Base-by-base conservation (phyloP, 768 basidiomycete species). In the Tricholoma sp. region DNA sequence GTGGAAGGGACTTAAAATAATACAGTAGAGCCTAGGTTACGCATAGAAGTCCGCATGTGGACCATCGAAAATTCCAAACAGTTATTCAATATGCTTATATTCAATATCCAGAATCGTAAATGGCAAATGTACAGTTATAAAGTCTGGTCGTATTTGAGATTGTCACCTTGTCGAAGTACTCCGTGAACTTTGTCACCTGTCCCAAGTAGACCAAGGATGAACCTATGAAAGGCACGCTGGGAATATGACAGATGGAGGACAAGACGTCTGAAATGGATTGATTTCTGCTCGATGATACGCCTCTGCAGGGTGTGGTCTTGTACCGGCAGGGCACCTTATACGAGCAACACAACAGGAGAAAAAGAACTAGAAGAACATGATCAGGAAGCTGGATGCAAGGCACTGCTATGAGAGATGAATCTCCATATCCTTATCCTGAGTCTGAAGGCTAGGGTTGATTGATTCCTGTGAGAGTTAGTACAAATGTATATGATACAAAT, bases 271-370 rank as follows among this genome's bases (percentile, higher is more conserved):
- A 24, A 24, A 45, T 52, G 57, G 44, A 59, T 76, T 62, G 48
- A 73, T 89, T 37, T 89, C 63, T 80, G 88, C 86, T 86, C 84
- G 82, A 85, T 75, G 69, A 89, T 89, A 89, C 88, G 84, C 88
- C 86, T 71, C 65, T 65, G 68, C 77, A 79, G 80, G 80, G 75
- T 79, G 78, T 73, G 72, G 64, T 64, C 77, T 88, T 76, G 66
- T 58, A 74, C 80, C 82, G 79, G 79, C 63, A 72, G 67, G 85
- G 88, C 86, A 89, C 88, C 88, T 88, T 85, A 33, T 84, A 84
- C 81, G 75, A 86, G 88, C 89, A 80, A 66, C 50, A 17, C 31
- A 28, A 34, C 42, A 49, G 47, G 47, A 31, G 17, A 48, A 37
- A 36, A 41, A 32, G 39, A 15, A 11, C 18, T 48, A 20, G 15